Percentiles rank a stretch among this genome's conserved stretches.
Evolutionary conservation across 345 rosid species (phyloP).

Genomic region (Eutrema yunnanense): DNA sequence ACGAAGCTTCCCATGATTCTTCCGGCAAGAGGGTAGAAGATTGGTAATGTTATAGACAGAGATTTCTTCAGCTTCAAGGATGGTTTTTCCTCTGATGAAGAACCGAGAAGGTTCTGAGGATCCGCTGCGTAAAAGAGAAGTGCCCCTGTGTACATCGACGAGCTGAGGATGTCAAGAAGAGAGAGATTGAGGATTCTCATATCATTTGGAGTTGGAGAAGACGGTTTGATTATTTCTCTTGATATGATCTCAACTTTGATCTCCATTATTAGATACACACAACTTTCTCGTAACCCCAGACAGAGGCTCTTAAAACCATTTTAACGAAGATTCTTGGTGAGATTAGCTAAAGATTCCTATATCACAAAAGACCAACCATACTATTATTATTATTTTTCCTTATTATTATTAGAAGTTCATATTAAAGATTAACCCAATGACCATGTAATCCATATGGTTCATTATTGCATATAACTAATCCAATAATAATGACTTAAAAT

Average conservation of each 20-base stretch:
- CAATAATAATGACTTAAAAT: too few relatives aligned
- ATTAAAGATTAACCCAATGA: neutral
- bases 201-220: constrained; percentile 30
- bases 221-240: constrained; percentile 30
- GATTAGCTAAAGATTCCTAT: constrained; percentile 14
- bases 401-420: neutral
- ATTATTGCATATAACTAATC: too few relatives aligned
- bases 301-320: neutral
- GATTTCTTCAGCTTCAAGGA: constrained; percentile 36
- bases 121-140: constrained; percentile 23
- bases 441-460: too few relatives aligned
- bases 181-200: constrained; percentile 20
- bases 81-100: constrained; percentile 7
- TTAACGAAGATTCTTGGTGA: constrained; percentile 11
- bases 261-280: constrained; percentile 9
- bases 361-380: constrained; percentile 14
- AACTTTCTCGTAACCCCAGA: neutral
- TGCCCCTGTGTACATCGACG: constrained; percentile 27
- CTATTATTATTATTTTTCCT: neutral
- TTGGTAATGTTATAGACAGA: constrained; percentile 33
- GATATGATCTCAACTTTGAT: constrained; percentile 28
- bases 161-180: constrained; percentile 29
- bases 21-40: constrained; percentile 42
- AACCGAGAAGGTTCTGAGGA: constrained; percentile 5
- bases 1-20: constrained; percentile 9